Conservation (phyloP, 2,329 filamentous ascomycete species). For the Penicillium palitans region DNA sequence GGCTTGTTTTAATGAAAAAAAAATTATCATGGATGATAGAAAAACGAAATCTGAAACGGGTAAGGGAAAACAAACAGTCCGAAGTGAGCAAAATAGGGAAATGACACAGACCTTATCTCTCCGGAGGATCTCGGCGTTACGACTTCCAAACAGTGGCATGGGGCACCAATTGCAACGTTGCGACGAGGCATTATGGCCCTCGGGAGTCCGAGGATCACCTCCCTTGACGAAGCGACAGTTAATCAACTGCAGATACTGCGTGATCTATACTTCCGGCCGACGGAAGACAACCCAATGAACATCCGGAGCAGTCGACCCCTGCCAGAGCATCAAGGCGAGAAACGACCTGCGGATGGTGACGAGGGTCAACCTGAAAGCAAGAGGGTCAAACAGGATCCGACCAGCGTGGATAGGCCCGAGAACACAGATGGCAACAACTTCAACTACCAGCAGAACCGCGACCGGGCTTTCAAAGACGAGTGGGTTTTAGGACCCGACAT, state of each 20-base stretch:
- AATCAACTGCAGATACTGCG: not conserved
- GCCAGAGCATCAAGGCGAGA: not conserved
- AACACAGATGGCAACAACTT: not conserved
- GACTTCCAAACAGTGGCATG: not conserved
- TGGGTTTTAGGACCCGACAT: not conserved
- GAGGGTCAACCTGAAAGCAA: not conserved
- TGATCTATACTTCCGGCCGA: not conserved
- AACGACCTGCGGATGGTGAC: not conserved
- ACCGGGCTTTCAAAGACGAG: not conserved
- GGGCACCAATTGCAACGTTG: not conserved
- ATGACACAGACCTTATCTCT: not conserved
- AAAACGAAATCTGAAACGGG: too few relatives aligned
- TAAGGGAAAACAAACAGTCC: too few relatives aligned
- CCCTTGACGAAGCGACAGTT: not conserved
- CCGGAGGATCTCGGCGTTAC: not conserved
- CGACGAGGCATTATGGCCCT: not conserved
- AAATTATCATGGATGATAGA: too few relatives aligned
- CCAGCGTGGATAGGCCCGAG: not conserved
- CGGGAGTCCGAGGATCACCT: not conserved
- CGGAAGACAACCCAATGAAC: not conserved
- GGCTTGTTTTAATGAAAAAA: too few relatives aligned
- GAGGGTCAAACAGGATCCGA: not conserved
- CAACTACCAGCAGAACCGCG: not conserved
- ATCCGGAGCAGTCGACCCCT: not conserved
- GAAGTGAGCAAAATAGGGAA: too few relatives aligned